Base-by-base conservation (phyloP, 768 basidiomycete genomes). In the Collybia nuda region DNA sequence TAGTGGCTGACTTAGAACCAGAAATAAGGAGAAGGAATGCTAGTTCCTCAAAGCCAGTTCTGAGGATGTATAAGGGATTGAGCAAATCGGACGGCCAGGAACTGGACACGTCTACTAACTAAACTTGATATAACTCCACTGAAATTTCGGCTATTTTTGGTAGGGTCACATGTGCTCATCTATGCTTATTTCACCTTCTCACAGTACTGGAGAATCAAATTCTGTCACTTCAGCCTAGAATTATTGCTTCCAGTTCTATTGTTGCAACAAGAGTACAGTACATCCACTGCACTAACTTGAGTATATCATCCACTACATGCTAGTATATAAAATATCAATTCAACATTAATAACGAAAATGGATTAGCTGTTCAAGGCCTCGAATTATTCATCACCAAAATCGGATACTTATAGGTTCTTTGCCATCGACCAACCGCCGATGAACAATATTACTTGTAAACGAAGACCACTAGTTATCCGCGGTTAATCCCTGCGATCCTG, bases 391-490 rank as follows among this genome's bases (percentile, higher is more conserved):
- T 61, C 54, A 63, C 59, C 59, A 62, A 47, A 73, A 73, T 17
- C 69, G 63, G 21, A 62, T 68, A 52, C 65, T 68, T 35, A 67
- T 63, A 2, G 64, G 62, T 17, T 65, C 59, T 44, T 63, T 67
- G 15, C 64, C 64, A 45, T 70, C 67, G 1, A 68, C 64, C 14
- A 72, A 51, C 3, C 72, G 63, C 32, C 62, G 56, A 53, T 73
- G 69, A 3, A 71, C 64, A 40, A 74, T 68, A 44, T 71, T 73
- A 47, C 67, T 69, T 8, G 70, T 71, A 51, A 72, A 69, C 2
- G 67, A 69, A 11, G 67, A 69, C 70, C 70, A 74, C 72, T 74
- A 35, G 1, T 40, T 8, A 19, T 7, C 40, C 24, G 24, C 24
- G 19, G 38, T 18, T 48, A 21, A 14, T 15, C 21, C 14, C 9